These are phyloP conservation scores for Monilinia polystroma DNA, from an alignment of 2,329 filamentous ascomycete species.

Conservation along the genomic window DNA sequence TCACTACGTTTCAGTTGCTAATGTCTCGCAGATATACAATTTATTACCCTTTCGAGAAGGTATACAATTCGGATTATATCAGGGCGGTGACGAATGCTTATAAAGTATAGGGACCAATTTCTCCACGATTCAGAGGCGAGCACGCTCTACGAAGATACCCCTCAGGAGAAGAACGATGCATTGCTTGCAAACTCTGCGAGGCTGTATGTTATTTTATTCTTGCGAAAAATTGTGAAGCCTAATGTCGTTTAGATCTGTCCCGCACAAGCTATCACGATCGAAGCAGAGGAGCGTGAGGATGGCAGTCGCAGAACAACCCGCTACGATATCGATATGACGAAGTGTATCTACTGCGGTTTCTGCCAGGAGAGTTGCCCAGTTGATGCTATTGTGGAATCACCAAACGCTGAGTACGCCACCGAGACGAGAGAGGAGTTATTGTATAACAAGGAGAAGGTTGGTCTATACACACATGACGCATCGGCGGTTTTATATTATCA, in stretches of 20 bases:
- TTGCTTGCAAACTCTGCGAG: slow-evolving; percentile 99
- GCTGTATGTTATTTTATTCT: slow-evolving; percentile 52
- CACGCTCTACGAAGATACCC: slow-evolving; percentile 96
- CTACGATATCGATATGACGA: slow-evolving; percentile 99
- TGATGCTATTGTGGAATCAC: slow-evolving; percentile 82
- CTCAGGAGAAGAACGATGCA: slow-evolving; percentile 96
- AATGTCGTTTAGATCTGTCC: slow-evolving; percentile 70
- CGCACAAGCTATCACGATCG: slow-evolving; percentile 97
- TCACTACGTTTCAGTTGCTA: slow-evolving; percentile 31
- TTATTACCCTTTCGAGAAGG: slow-evolving; percentile 97
- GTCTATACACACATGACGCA: slow-evolving; percentile 46
- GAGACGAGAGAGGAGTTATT: slow-evolving; percentile 87
- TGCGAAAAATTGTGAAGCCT: not conserved
- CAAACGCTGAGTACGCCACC: slow-evolving; percentile 73
- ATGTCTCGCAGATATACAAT: slow-evolving; percentile 77
- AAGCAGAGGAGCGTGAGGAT: slow-evolving; percentile 96
- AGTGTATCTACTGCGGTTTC: slow-evolving; percentile 99
- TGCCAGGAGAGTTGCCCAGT: slow-evolving; percentile 99
- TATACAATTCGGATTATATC: slow-evolving; percentile 39
- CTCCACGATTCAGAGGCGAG: slow-evolving; percentile 95
- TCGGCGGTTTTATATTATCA: not conserved
- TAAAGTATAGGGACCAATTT: slow-evolving; percentile 75
- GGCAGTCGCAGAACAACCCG: slow-evolving; percentile 92
- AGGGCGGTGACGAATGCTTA: slow-evolving; percentile 30
- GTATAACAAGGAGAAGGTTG: slow-evolving; percentile 81